These are phyloP conservation scores for Chaetomium fimeti DNA, from an alignment of 495 filamentous ascomycete species.

Conservation along the genomic window DNA sequence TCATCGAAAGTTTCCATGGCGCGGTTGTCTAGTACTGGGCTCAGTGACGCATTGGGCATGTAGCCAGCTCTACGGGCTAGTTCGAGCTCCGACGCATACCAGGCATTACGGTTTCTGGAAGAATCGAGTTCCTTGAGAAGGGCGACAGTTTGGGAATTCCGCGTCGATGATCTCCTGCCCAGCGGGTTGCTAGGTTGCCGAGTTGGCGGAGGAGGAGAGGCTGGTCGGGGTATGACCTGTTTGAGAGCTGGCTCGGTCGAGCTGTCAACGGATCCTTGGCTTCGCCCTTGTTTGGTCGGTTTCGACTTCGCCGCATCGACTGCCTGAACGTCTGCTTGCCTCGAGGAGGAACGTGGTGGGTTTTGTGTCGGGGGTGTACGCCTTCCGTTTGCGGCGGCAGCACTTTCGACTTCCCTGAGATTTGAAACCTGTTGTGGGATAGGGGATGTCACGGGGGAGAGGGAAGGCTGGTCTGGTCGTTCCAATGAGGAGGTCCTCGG, in stretches of 20 bases:
- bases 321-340: slow-evolving; percentile 33
- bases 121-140: slow-evolving; percentile 80
- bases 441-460: slow-evolving; percentile 55
- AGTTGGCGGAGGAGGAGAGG: slow-evolving; percentile 53
- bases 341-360: slow-evolving; percentile 28
- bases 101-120: slow-evolving; percentile 81
- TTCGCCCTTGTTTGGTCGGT: slow-evolving; percentile 38
- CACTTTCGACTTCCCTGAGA: slow-evolving; percentile 46
- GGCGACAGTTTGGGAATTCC: slow-evolving; percentile 59
- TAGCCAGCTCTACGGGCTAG: slow-evolving; percentile 88
- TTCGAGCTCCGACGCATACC: slow-evolving; percentile 94
- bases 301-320: slow-evolving; percentile 37
- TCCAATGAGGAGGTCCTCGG: slow-evolving; percentile 45
- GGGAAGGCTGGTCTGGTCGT: slow-evolving; percentile 35
- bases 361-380: slow-evolving; percentile 57
- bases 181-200: slow-evolving; percentile 53
- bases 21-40: slow-evolving; percentile 72
- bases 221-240: slow-evolving; percentile 43
- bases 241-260: slow-evolving; percentile 47
- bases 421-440: slow-evolving; percentile 47
- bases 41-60: slow-evolving; percentile 66
- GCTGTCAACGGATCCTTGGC: slow-evolving; percentile 53
- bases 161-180: slow-evolving; percentile 48
- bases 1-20: slow-evolving; percentile 76
- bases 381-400: slow-evolving; percentile 53